These are phyloP conservation scores for Syncephalis fuscata DNA, from an alignment of 371 early-diverging fungal species.

Conservation along the genomic window DNA sequence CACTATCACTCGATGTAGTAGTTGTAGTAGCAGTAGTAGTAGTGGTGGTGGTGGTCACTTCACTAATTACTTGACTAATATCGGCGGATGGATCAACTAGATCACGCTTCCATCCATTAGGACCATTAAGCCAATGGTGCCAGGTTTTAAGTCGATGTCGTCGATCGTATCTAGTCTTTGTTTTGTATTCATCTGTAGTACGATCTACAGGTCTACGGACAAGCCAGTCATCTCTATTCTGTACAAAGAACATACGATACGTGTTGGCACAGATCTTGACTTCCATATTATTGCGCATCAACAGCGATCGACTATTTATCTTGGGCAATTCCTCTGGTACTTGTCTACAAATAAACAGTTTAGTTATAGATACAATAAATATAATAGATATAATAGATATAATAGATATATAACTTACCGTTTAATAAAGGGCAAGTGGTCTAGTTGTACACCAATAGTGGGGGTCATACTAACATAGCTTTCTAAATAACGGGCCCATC, in stretches of 20 bases:
- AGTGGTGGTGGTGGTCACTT: too few relatives aligned
- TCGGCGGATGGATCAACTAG: too few relatives aligned
- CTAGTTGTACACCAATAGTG: slow-evolving; percentile 40
- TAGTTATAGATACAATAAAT: slow-evolving; percentile 9
- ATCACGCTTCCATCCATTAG: not conserved
- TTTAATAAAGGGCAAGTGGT: slow-evolving; percentile 44
- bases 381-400: slow-evolving; percentile 10
- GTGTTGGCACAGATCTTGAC: slow-evolving; percentile 82
- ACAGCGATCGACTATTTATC: slow-evolving; percentile 30
- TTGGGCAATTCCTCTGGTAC: slow-evolving; percentile 17
- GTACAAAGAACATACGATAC: slow-evolving; percentile 71
- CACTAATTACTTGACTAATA: too few relatives aligned
- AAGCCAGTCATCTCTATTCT: slow-evolving; percentile 50
- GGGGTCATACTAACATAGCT: slow-evolving; percentile 66
- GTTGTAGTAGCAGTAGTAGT: too few relatives aligned
- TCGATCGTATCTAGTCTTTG: not conserved
- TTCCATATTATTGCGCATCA: slow-evolving; percentile 47
- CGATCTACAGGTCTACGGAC: too few relatives aligned
- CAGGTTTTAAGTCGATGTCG: not conserved
- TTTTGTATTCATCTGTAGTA: slow-evolving; percentile 19
- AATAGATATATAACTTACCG: too few relatives aligned
- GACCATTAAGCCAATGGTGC: not conserved
- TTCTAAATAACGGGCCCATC: slow-evolving; percentile 86
- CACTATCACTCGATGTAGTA: too few relatives aligned
- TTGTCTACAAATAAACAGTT: slow-evolving; percentile 5